Percentiles rank a stretch among this genome's conserved stretches.
phyloP scores from a whole-genome alignment of 2,329 filamentous ascomycete genomes.

The Lithohypha guttulata region DNA sequence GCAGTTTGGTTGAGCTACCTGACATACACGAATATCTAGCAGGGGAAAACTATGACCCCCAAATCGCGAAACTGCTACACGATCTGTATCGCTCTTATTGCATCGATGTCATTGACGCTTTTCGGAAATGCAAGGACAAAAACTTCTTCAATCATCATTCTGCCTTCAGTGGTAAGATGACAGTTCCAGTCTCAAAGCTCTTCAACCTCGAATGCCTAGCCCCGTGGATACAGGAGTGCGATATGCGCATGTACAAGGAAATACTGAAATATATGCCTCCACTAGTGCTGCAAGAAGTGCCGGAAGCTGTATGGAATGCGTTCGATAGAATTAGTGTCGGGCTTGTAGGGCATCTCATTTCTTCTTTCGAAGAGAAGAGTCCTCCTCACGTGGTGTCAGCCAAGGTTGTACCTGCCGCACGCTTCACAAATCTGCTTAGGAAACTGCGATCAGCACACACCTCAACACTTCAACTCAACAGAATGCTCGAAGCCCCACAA shows the following conservation, averaged over 20 bases:
- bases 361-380: slow-evolving; percentile 73
- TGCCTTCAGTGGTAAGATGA: slow-evolving; percentile 91
- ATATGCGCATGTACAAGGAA: slow-evolving; percentile 90
- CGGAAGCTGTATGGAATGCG: slow-evolving; percentile 75
- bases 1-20: slow-evolving; percentile 69
- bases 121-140: slow-evolving; percentile 93
- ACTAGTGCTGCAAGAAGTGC: slow-evolving; percentile 84
- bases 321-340: slow-evolving; percentile 76
- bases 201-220: slow-evolving; percentile 72
- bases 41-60: slow-evolving; percentile 61
- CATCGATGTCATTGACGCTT: slow-evolving; percentile 87
- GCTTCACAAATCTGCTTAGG: slow-evolving; percentile 78
- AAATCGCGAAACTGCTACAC: slow-evolving; percentile 73
- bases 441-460: slow-evolving; percentile 85
- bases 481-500: slow-evolving; percentile 77
- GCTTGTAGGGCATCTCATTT: slow-evolving; percentile 69
- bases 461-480: slow-evolving; percentile 85
- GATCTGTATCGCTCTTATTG: slow-evolving; percentile 90
- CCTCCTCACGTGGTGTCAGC: slow-evolving; percentile 77
- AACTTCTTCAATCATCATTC: slow-evolving; percentile 92
- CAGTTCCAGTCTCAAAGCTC: slow-evolving; percentile 89
- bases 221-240: slow-evolving; percentile 89
- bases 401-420: slow-evolving; percentile 75
- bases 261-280: slow-evolving; percentile 87
- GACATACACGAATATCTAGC: slow-evolving; percentile 65